phyloP scores from a whole-genome alignment of 169 alveolate genomes.

The Theileria equi region DNA sequence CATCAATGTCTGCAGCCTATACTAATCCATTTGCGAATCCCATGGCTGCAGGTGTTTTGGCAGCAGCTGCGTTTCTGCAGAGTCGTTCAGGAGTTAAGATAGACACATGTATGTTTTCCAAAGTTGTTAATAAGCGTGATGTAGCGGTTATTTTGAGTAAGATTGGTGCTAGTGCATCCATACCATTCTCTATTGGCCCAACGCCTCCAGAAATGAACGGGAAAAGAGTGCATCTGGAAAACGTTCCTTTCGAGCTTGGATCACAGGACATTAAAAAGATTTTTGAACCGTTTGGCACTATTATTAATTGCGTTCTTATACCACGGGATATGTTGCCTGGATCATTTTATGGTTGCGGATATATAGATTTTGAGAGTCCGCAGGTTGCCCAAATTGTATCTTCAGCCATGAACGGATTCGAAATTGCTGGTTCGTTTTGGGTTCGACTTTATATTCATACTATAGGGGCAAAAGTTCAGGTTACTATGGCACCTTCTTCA shows the following conservation, averaged over 20 bases:
- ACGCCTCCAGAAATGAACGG: constrained; percentile 34
- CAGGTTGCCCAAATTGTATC: constrained; percentile 26
- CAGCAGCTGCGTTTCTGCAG: constrained; percentile 28
- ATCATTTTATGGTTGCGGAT: constrained; percentile 16
- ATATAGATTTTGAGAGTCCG: constrained; percentile 21
- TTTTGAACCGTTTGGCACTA: constrained; percentile 32
- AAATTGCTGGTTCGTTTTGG: constrained; percentile 22
- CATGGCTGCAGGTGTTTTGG: constrained; percentile 36
- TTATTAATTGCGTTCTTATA: constrained; percentile 11
- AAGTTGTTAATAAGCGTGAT: not conserved
- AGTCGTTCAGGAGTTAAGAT: constrained; percentile 17
- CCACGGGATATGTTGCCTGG: constrained; percentile 34
- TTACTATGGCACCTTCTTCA: constrained; percentile 30
- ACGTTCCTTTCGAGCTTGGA: constrained; percentile 22
- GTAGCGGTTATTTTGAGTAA: constrained; percentile 19
- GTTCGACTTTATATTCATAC: not conserved
- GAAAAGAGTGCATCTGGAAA: constrained; percentile 20
- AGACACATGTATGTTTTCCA: constrained; percentile 14
- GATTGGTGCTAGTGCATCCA: constrained; percentile 14
- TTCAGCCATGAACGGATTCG: constrained; percentile 37
- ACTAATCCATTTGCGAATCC: constrained; percentile 27
- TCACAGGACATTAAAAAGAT: constrained; percentile 17
- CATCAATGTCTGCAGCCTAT: not conserved
- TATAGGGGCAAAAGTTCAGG: constrained; percentile 26
- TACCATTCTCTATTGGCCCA: constrained; percentile 18